Evolutionary conservation across 2,329 filamentous ascomycete species (phyloP), one percentile per base, ranked within the genome.

Genomic region (Sclerotinia nivalis): DNA sequence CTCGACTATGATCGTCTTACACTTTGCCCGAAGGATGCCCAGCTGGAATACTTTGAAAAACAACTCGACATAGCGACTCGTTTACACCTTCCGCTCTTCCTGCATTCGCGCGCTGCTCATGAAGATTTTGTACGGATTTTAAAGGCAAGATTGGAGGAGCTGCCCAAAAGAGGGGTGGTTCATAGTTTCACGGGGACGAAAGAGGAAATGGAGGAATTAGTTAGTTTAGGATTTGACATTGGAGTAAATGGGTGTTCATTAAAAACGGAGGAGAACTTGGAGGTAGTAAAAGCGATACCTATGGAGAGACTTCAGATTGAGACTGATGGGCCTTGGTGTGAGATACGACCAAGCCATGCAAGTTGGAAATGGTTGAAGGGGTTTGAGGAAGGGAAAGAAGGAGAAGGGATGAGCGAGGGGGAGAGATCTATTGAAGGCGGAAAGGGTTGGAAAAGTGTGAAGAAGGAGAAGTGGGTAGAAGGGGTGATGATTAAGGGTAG

Each of bases 261-360:
- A 84, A 99, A 98, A 85, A 98, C 93, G 8, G 89, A 86, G 15
- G 93, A 97, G 78, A 99, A 98, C 76, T 87, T 97, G 54, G 89
- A 87, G 20, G 94, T 97, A 3, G 93, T 97, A 15, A 88, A 86
- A 72, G 87, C 90, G 71, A 88, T 98, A 52, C 91, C 89, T 15
- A 82, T 99, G 15, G 89, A 94, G 69, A 83, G 90, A 60, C 80
- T 99, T 68, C 96, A 98, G 86, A 88, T 99, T 61, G 96, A 99
- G 84, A 99, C 96, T 0, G 96, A 99, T 79, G 96, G 96, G 2
- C 96, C 96, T 4, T 99, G 96, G 92, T 99, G 96, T 78, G 96
- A 99, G 80, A 95, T 99, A 71, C 85, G 96, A 34, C 90, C 93
- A 0, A 93, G 88, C 43, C 95, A 99, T 81, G 93, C 94, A 43